Conservation (phyloP, 139 green algal genomes). For the Picochlorum costavermella region DNA sequence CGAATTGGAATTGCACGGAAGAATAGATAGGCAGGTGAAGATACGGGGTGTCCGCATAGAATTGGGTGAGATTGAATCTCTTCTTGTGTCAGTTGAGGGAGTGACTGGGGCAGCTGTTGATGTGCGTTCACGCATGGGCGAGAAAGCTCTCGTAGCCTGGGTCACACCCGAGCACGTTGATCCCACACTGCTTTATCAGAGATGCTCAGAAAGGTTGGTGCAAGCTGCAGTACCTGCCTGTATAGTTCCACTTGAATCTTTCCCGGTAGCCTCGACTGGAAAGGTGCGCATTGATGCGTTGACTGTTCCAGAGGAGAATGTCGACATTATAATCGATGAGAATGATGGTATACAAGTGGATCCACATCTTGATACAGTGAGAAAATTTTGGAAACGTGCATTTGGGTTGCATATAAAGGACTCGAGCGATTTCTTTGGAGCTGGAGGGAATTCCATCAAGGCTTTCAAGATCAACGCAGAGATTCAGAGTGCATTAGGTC, state of each 20-base stretch:
- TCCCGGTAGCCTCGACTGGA: slow-evolving; percentile 20
- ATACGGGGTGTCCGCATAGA: slow-evolving; percentile 49
- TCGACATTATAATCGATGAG: background rate
- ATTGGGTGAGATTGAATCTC: slow-evolving; percentile 44
- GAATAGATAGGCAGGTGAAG: slow-evolving; percentile 44
- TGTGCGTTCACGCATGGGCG: background rate
- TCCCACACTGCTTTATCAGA: background rate
- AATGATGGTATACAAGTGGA: background rate
- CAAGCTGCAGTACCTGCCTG: slow-evolving; percentile 12
- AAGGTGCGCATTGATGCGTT: slow-evolving; percentile 16
- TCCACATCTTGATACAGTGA: too few relatives aligned
- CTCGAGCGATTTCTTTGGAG: slow-evolving; percentile 5
- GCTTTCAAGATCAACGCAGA: slow-evolving; percentile 1
- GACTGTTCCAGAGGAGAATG: background rate
- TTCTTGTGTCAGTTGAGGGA: slow-evolving; percentile 7
- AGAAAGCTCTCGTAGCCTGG: slow-evolving; percentile 15
- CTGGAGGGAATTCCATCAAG: slow-evolving; percentile 2
- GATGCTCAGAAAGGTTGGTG: slow-evolving; percentile 6
- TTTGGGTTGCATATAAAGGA: too few relatives aligned
- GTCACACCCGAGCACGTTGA: slow-evolving; percentile 5
- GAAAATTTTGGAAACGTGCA: too few relatives aligned
- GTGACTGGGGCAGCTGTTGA: background rate
- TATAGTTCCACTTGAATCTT: slow-evolving; percentile 8
- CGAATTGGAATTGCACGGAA: slow-evolving; percentile 30
- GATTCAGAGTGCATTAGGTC: background rate